These are phyloP conservation scores for Exophiala calicioides DNA, from an alignment of 2,329 filamentous ascomycete species.

Conservation along the genomic window DNA sequence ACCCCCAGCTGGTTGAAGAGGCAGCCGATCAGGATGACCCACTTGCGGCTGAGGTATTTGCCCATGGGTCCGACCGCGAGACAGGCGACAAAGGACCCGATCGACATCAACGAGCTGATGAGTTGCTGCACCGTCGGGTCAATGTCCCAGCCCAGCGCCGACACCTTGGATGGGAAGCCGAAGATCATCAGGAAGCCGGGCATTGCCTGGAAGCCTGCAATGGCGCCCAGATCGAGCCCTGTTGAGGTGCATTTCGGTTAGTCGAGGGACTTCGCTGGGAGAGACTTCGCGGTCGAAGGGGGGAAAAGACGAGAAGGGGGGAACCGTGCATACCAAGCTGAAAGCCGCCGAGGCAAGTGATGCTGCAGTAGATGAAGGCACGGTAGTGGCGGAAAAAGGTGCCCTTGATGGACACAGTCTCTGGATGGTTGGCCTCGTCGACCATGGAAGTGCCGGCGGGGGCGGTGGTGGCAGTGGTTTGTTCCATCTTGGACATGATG, in stretches of 20 bases:
- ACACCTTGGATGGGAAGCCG: constrained; percentile 46
- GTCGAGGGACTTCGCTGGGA: too few relatives aligned
- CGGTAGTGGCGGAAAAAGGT: constrained; percentile 1
- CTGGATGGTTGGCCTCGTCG: neutral
- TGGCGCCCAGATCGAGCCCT: constrained; percentile 7
- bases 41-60: constrained; percentile 45
- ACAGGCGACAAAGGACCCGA: constrained; percentile 46
- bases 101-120: constrained; percentile 50
- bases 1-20: constrained; percentile 54
- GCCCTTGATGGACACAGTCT: neutral
- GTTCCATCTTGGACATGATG: too few relatives aligned
- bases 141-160: constrained; percentile 4
- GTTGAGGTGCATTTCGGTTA: too few relatives aligned
- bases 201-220: constrained; percentile 37
- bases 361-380: constrained; percentile 1
- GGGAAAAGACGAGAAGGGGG: neutral
- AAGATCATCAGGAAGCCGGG: constrained; percentile 54
- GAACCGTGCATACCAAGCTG: neutral
- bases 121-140: constrained; percentile 52
- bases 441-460: neutral
- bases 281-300: too few relatives aligned
- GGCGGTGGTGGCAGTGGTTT: neutral
- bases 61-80: constrained; percentile 39
- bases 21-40: constrained; percentile 50
- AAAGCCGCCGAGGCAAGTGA: neutral